Evolutionary conservation across 768 basidiomycete species (phyloP).

Genomic region (Amylocystis lapponica): DNA sequence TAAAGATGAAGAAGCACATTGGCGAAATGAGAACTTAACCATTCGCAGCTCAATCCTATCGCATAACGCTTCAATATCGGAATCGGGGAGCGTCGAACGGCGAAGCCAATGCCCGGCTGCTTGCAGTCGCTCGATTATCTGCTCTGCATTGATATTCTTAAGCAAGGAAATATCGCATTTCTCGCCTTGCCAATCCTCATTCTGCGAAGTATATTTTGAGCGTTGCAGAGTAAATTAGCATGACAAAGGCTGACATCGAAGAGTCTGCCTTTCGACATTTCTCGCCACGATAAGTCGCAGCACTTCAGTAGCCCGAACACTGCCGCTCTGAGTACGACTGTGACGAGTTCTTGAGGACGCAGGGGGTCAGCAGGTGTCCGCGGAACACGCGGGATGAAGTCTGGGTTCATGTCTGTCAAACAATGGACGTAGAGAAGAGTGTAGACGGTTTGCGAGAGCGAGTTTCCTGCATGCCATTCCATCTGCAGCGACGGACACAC

Average conservation of each 20-base stretch:
- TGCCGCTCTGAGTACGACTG: conserved; percentile 60
- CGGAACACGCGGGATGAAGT: conserved; percentile 27
- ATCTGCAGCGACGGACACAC: conserved; percentile 44
- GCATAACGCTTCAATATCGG: conserved; percentile 36
- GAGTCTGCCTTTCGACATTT: conserved; percentile 68
- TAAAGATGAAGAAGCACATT: too few species aligned
- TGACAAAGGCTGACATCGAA: conserved; percentile 58
- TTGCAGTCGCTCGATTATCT: conserved; percentile 50
- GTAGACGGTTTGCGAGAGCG: conserved; percentile 82
- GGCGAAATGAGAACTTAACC: too few species aligned
- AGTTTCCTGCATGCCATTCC: conserved; percentile 82
- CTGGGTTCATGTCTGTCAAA: conserved; percentile 54
- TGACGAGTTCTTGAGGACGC: conserved; percentile 59
- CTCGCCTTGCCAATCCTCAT: conserved; percentile 87
- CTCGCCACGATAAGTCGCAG: conserved; percentile 78
- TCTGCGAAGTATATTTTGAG: conserved; percentile 34
- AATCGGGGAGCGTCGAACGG: conserved; percentile 6
- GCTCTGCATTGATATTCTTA: conserved; percentile 53
- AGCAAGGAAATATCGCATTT: conserved; percentile 77
- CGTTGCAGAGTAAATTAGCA: conserved; percentile 3
- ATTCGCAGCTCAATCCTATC: too few species aligned
- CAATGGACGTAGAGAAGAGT: conserved; percentile 72
- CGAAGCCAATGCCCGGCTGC: conserved; percentile 57
- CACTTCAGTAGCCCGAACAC: conserved; percentile 71
- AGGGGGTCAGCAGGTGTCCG: conserved; percentile 29